Evolutionary conservation across 768 basidiomycete genomes (phyloP).

Genomic region (Macrolepiota dolichaula): DNA sequence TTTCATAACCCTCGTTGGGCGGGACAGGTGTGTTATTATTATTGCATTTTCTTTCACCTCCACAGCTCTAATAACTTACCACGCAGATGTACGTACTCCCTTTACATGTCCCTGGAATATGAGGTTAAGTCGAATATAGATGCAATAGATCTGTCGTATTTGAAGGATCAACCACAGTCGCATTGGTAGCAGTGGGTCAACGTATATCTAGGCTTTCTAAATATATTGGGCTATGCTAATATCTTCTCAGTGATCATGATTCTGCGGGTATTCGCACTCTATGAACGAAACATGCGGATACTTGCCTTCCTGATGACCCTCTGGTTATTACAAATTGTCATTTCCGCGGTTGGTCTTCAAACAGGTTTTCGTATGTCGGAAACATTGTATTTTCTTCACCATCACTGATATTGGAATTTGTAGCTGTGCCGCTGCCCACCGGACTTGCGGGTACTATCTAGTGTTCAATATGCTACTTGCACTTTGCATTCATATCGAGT

Average conservation of each 20-base stretch:
- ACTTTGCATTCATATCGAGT: background rate
- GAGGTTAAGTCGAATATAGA: constrained; percentile 3
- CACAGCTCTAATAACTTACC: background rate
- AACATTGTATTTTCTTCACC: background rate
- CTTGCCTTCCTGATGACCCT: constrained; percentile 18
- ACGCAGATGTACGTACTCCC: background rate
- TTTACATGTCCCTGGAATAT: background rate
- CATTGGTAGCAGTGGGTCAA: constrained; percentile 17
- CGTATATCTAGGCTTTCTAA: constrained; percentile 13
- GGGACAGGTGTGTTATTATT: constrained; percentile 16
- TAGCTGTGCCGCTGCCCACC: constrained; percentile 23
- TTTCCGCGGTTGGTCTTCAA: constrained; percentile 20
- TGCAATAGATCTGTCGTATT: constrained; percentile 25
- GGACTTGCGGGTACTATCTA: constrained; percentile 19
- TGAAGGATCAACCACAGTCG: constrained; percentile 25
- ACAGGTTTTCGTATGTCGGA: constrained; percentile 22
- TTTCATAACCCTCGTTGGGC: constrained; percentile 23
- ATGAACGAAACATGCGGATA: constrained; percentile 18
- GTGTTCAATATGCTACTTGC: background rate
- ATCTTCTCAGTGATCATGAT: constrained; percentile 26
- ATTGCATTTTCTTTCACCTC: background rate
- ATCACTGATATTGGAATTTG: background rate
- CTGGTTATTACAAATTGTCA: constrained; percentile 22
- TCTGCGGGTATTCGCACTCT: constrained; percentile 27
- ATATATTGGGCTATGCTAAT: background rate